Base-by-base conservation (phyloP, 192 early-diverging fungal genomes). In the Chytriomyces sp. region DNA sequence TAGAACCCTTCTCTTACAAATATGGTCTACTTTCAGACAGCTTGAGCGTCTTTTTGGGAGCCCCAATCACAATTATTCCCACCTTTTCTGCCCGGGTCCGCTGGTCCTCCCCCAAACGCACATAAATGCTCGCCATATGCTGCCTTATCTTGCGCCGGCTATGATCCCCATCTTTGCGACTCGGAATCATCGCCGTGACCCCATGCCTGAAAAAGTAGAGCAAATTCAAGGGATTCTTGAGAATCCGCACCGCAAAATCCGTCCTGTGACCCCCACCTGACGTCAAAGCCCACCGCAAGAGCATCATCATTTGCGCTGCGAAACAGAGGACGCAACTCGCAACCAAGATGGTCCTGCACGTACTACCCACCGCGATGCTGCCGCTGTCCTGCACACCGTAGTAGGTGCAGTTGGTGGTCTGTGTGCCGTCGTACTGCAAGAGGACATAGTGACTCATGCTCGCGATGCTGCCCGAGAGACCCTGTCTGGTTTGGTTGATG, bases 371-470 rank as follows among this genome's bases (percentile, higher is more conserved):
- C 12, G 12, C 39, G 37, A 71, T 71, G 8, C 40, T 39, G 10
- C 69, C 69, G 4, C 5, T 4, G 4, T 60, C 37, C 32, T 59
- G 12, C 12, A 49, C 14, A 14, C 56, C 69, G 19, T 12, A 33
- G 34, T 39, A 71, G 0, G 22, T n/a, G 39, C 69, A 71, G 10
- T 10, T 28, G 4, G 19, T 36, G 7, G 7, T 71, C 26, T n/a
- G 7, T 14, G 5, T 59, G 3, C 28, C 19, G 3, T 71, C 33
- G 31, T 59, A 71, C 37, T 71, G 69, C 56, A 59, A 25, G 3
- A 60, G 28, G 6, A 59, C 33, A 34, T 38, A 71, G 30, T 71
- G 69, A 58, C 69, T 60, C 5, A 60, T 59, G 26, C 38, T 28
- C n/a, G 56, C 69, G 32, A 60, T 49, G 7, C 28, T 22, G 10